phyloP scores from a whole-genome alignment of 2,329 filamentous ascomycete genomes.

The Xylariaceae sp. region DNA sequence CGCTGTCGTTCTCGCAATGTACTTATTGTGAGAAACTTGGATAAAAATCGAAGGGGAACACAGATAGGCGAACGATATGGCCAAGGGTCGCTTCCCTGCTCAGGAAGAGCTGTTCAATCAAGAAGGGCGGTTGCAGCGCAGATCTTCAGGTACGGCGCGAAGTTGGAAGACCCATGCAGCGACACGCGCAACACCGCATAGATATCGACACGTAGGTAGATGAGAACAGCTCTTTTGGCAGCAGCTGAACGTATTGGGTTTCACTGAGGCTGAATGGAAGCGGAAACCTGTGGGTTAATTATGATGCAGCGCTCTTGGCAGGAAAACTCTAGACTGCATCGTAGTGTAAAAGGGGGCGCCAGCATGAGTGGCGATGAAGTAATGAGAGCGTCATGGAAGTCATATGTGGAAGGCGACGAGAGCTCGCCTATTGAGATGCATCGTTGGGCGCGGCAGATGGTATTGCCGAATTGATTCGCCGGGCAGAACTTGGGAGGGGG shows the following conservation, averaged over 20 bases:
- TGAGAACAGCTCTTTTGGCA: not conserved
- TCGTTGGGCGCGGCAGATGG: slow-evolving; percentile 17
- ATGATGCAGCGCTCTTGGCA: slow-evolving; percentile 12
- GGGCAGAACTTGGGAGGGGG: slow-evolving; percentile 1
- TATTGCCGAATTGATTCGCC: slow-evolving; percentile 18
- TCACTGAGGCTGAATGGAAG: slow-evolving; percentile 11
- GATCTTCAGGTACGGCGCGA: slow-evolving; percentile 29
- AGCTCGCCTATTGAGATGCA: slow-evolving; percentile 3
- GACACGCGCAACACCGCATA: not conserved
- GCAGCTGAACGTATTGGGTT: not conserved
- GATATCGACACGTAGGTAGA: not conserved
- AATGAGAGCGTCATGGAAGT: no score
- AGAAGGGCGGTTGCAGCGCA: slow-evolving; percentile 22
- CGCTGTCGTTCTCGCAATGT: no score
- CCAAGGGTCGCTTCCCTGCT: no score
- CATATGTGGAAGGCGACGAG: no score
- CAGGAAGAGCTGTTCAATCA: slow-evolving; percentile 1
- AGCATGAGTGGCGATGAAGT: no score
- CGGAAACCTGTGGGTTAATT: slow-evolving; percentile 4
- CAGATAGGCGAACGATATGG: no score
- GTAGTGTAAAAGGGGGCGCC: slow-evolving; percentile 10
- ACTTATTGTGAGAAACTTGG: no score
- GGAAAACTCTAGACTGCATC: slow-evolving; percentile 14
- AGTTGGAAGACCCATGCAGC: slow-evolving; percentile 9
- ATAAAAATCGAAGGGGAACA: no score